Evolutionary conservation across 2,329 filamentous ascomycete genomes (phyloP).

Genomic region (Macrophomina phaseolina): DNA sequence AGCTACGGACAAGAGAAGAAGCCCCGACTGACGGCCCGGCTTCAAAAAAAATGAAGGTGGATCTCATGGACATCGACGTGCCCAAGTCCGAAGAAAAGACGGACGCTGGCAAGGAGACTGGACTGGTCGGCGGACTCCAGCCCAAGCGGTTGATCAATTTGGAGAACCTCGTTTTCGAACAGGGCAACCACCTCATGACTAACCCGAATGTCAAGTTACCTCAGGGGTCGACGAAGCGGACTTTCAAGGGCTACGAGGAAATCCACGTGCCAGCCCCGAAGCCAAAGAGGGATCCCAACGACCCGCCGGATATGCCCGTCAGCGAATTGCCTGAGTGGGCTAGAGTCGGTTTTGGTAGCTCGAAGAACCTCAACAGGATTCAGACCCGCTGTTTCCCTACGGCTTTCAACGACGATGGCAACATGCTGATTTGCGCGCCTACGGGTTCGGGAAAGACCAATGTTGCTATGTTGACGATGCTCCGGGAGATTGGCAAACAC

Average conservation of each 20-base stretch:
- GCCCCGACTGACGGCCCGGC: constrained; percentile 65
- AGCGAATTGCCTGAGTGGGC: constrained; percentile 94
- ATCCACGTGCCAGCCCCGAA: constrained; percentile 96
- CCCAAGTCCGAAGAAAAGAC: constrained; percentile 62
- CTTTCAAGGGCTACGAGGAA: constrained; percentile 98
- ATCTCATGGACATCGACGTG: constrained; percentile 85
- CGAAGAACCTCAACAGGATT: constrained; percentile 90
- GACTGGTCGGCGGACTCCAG: constrained; percentile 79
- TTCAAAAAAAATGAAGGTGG: constrained; percentile 78
- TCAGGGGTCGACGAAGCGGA: constrained; percentile 91
- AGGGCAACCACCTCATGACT: constrained; percentile 99
- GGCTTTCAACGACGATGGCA: constrained; percentile 92
- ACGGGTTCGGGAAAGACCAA: constrained; percentile 99
- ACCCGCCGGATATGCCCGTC: constrained; percentile 77
- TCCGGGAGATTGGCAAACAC: constrained; percentile 96
- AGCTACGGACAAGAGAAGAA: constrained; percentile 76
- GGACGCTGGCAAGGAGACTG: constrained; percentile 47
- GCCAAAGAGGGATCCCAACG: constrained; percentile 78
- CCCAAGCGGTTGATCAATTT: constrained; percentile 89
- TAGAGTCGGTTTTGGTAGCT: constrained; percentile 79
- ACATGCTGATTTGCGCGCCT: constrained; percentile 96
- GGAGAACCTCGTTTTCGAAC: constrained; percentile 95
- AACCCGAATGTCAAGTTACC: constrained; percentile 94
- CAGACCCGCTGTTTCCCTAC: constrained; percentile 92
- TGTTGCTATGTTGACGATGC: constrained; percentile 94